phyloP scores from a whole-genome alignment of 768 basidiomycete genomes.

The Fistulinella prunicolor region DNA sequence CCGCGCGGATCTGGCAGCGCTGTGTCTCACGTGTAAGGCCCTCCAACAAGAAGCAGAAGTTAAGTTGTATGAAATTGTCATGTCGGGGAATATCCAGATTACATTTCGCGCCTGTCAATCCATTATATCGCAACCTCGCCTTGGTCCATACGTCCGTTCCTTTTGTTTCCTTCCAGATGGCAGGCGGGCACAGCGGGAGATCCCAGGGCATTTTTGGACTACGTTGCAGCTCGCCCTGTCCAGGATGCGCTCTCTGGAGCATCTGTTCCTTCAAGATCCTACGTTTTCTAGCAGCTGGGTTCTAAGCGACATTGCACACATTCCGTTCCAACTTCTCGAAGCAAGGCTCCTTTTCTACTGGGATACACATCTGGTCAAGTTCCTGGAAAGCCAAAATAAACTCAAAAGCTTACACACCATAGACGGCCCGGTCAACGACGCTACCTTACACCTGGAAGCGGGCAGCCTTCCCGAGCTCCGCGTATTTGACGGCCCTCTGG shows the following conservation, averaged over 20 bases:
- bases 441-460: conserved; percentile 23
- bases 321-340: conserved; percentile 48
- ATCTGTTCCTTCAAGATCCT: conserved; percentile 42
- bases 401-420: conserved; percentile 38
- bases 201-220: conserved; percentile 42
- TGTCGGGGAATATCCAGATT: conserved; percentile 36
- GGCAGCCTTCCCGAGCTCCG: conserved; percentile 41
- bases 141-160: conserved; percentile 41
- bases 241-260: conserved; percentile 43
- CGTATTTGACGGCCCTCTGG: conserved; percentile 44
- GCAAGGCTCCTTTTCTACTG: conserved; percentile 48
- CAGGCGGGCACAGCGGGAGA: conserved; percentile 23
- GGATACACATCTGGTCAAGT: conserved; percentile 45
- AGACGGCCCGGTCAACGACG: conserved; percentile 24
- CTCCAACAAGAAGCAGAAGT: conserved; percentile 49
- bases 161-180: conserved; percentile 41
- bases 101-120: conserved; percentile 39
- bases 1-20: conserved; percentile 38
- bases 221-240: conserved; percentile 42
- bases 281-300: conserved; percentile 43
- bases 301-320: conserved; percentile 37
- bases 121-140: conserved; percentile 33
- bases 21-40: conserved; percentile 45
- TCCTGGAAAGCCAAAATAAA: conserved; percentile 46
- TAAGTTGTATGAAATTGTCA: conserved; percentile 42